Evolutionary conservation across 805 yeast genomes (phyloP), one percentile per base, ranked within the genome.

Genomic region (Kuraishia piskuri): DNA sequence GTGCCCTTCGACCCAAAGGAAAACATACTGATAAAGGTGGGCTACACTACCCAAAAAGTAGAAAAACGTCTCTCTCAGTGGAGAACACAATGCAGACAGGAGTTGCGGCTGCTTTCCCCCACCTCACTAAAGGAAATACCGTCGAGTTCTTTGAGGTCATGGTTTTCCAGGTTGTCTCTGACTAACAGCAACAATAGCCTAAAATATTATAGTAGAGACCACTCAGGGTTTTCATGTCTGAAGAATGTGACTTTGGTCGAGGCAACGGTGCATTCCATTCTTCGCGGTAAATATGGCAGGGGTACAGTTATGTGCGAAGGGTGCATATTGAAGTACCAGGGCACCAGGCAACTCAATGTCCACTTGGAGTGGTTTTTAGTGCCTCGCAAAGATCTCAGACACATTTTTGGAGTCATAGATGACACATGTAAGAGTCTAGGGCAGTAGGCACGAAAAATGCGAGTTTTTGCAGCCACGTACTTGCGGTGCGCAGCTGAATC

Each of bases 311-410:
- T 66, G 52, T 80, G 86, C 61, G 71, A 71, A 14, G 77, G 77
- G 2, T 80, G 84, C 60, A 46, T 52, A 17, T 7, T 25, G 31
- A 7, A 25, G 31, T 25, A 25, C 31, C 31, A 25, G 31, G 65
- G 64, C 3, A 59, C 61, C 12, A 48, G 23, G 48, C 49, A 50
- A 14, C 20, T 19, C 22, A 69, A 68, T 37, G 61, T 74, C 12
- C 86, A 80, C 60, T 69, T 68, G 17, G 86, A 80, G 59, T 80
- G 85, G 84, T 80, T 80, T 56, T 61, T 78, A n/a, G 61, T 80
- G 0, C 83, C 83, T 0, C 71, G 77, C 54, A 61, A 57, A 24
- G 72, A 73, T 7, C 48, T 79, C 7, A 51, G 56, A 9, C 31
- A 48, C 10, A 68, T 78, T 2, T 71, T 68, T 58, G 54, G 56